A percentile compares a stretch with the other conserved stretches of the same genome.
Evolutionary conservation across 164 flowering plant genomes (phyloP).

Genomic region (Umbellularia californica): DNA sequence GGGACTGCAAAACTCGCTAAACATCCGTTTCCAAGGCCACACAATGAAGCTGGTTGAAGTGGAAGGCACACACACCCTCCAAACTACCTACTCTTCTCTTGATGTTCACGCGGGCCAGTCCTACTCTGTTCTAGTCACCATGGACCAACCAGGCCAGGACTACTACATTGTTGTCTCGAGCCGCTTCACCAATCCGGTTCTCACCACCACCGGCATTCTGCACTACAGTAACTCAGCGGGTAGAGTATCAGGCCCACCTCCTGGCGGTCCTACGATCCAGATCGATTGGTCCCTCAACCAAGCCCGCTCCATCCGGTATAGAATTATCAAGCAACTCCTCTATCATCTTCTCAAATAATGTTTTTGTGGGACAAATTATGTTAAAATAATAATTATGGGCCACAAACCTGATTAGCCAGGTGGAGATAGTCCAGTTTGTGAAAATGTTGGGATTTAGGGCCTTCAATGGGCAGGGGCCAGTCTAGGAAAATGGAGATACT

Average conservation of each 20-base stretch:
- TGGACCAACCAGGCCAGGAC: constrained; percentile 60
- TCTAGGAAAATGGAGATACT: no score
- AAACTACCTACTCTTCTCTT: constrained; percentile 41
- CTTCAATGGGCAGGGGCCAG: no score
- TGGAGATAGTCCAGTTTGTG: no score
- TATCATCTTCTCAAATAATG: background rate
- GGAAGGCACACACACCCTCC: constrained; percentile 82
- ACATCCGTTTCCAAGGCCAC: constrained; percentile 66
- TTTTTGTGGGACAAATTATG: no score
- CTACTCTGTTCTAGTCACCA: constrained; percentile 69
- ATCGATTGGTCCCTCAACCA: constrained; percentile 64
- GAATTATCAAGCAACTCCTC: background rate
- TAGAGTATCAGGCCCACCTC: constrained; percentile 46
- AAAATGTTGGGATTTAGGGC: no score
- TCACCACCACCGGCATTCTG: constrained; percentile 48
- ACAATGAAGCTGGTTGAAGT: constrained; percentile 77
- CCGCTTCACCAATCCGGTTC: constrained; percentile 43
- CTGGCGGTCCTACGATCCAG: constrained; percentile 49
- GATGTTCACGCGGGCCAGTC: constrained; percentile 89
- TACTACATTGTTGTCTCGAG: constrained; percentile 66
- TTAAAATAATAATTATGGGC: no score
- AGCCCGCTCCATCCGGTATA: constrained; percentile 69
- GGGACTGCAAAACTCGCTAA: constrained; percentile 60
- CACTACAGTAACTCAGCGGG: constrained; percentile 51
- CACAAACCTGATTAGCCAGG: no score